Percentiles rank a stretch among this genome's conserved stretches.
Evolutionary conservation across 192 early-diverging fungal genomes (phyloP).

Genomic region (Backusella circina): DNA sequence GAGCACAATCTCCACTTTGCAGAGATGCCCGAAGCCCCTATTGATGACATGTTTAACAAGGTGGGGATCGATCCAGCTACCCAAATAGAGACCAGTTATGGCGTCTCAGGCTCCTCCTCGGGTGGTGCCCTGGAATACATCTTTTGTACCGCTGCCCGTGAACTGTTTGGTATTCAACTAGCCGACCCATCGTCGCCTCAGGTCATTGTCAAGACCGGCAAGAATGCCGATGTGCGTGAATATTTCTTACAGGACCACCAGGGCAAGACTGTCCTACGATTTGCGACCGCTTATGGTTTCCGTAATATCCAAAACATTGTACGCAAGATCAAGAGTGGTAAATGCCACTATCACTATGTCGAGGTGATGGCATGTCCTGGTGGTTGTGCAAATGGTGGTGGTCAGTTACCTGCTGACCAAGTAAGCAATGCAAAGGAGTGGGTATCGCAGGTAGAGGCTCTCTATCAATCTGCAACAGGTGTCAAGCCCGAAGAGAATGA

Average conservation of each 20-base stretch:
- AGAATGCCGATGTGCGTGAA: slow-evolving; percentile 83
- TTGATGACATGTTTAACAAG: slow-evolving; percentile 55
- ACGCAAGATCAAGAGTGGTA: slow-evolving; percentile 85
- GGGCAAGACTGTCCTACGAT: slow-evolving; percentile 59
- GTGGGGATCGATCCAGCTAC: slow-evolving; percentile 11
- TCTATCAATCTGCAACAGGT: slow-evolving; percentile 54
- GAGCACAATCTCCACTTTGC: slow-evolving; percentile 58
- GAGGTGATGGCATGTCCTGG: slow-evolving; percentile 98
- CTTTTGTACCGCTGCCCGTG: slow-evolving; percentile 75
- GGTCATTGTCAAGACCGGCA: slow-evolving; percentile 67
- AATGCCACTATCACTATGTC: slow-evolving; percentile 81
- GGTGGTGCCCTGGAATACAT: slow-evolving; percentile 92
- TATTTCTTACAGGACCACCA: slow-evolving; percentile 48
- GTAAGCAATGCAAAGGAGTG: slow-evolving; percentile 61
- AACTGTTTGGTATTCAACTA: slow-evolving; percentile 67
- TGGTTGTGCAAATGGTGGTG: slow-evolving; percentile 97
- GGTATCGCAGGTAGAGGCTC: slow-evolving; percentile 64
- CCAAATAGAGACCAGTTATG: slow-evolving; percentile 25
- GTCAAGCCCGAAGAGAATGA: slow-evolving; percentile 67
- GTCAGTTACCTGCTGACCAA: slow-evolving; percentile 72
- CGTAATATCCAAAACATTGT: slow-evolving; percentile 97
- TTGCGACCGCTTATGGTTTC: slow-evolving; percentile 93
- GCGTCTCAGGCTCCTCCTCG: slow-evolving; percentile 78
- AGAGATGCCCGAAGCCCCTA: slow-evolving; percentile 44
- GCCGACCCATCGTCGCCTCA: slow-evolving; percentile 37